phyloP scores from a whole-genome alignment of 805 yeast species.

The Candida tammaniensis region DNA sequence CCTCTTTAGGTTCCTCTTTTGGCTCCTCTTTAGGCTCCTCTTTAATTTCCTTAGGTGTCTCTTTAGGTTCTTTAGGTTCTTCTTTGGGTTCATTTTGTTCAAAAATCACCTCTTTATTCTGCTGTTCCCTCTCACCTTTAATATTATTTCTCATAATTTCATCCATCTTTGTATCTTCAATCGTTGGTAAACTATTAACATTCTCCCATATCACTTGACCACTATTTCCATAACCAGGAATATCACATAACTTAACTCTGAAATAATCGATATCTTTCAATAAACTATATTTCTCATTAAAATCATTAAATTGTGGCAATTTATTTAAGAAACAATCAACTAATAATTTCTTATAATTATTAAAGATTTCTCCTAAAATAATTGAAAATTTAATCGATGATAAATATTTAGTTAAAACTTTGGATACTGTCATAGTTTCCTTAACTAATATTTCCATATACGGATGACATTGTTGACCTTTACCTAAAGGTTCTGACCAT shows the following conservation, averaged over 20 bases:
- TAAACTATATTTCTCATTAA: constrained; percentile 51
- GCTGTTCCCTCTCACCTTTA: constrained; percentile 16
- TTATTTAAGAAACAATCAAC: constrained; percentile 50
- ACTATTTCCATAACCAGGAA: constrained; percentile 59
- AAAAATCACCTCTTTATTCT: background rate
- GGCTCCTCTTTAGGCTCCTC: constrained; percentile 1
- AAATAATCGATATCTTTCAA: constrained; percentile 63
- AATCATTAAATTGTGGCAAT: constrained; percentile 45
- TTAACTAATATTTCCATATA: constrained; percentile 67
- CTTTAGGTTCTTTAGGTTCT: constrained; percentile 3
- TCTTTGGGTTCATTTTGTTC: constrained; percentile 1
- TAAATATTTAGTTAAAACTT: constrained; percentile 56
- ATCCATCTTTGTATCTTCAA: constrained; percentile 49
- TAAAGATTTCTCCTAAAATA: constrained; percentile 50
- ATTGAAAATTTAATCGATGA: constrained; percentile 47
- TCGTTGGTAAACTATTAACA: constrained; percentile 50
- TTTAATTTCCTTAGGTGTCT: constrained; percentile 1
- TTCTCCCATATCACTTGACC: constrained; percentile 64
- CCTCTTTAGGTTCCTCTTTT: constrained; percentile 2
- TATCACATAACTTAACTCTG: constrained; percentile 54
- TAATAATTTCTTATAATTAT: constrained; percentile 54
- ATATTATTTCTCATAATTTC: constrained; percentile 42
- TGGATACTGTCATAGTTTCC: constrained; percentile 63
- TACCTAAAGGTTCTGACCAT: constrained; percentile 46
- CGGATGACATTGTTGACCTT: constrained; percentile 49